phyloP scores from a whole-genome alignment of 805 yeast genomes.

The Ogataea dorogensis region DNA sequence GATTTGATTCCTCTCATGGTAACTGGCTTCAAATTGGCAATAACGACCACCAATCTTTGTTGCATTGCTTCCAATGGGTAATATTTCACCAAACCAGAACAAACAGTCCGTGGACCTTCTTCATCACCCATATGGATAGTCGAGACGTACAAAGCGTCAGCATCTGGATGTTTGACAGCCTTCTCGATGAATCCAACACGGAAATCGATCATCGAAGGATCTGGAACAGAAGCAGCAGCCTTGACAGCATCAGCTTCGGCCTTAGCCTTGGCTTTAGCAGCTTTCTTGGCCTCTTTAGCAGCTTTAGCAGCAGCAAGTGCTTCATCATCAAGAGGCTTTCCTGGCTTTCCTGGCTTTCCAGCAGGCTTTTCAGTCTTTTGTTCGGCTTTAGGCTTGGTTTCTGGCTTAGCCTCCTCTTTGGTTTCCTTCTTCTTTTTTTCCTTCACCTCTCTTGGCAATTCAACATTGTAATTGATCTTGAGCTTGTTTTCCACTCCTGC shows the following conservation, averaged over 20 bases:
- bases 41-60: slow-evolving; percentile 83
- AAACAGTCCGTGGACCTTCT: slow-evolving; percentile 96
- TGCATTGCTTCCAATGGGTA: slow-evolving; percentile 94
- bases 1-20: slow-evolving; percentile 97
- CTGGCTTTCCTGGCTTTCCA: slow-evolving; percentile 17
- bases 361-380: slow-evolving; percentile 9
- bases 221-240: slow-evolving; percentile 60
- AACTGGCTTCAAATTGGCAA: slow-evolving; percentile 96
- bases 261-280: slow-evolving; percentile 54
- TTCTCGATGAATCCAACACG: slow-evolving; percentile 96
- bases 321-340: slow-evolving; percentile 30
- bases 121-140: slow-evolving; percentile 96
- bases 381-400: slow-evolving; percentile 8
- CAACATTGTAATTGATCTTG: slow-evolving; percentile 55
- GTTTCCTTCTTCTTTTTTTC: slow-evolving; percentile 37
- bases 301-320: slow-evolving; percentile 34
- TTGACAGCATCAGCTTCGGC: slow-evolving; percentile 46
- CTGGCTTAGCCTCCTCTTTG: slow-evolving; percentile 18
- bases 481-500: slow-evolving; percentile 52
- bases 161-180: slow-evolving; percentile 96
- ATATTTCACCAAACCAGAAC: slow-evolving; percentile 92
- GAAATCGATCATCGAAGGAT: slow-evolving; percentile 85
- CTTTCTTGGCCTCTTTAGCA: slow-evolving; percentile 41
- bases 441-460: slow-evolving; percentile 57
- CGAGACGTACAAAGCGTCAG: slow-evolving; percentile 93